These are phyloP conservation scores for Lentinula sp. DNA, from an alignment of 768 basidiomycete species.

Conservation along the genomic window DNA sequence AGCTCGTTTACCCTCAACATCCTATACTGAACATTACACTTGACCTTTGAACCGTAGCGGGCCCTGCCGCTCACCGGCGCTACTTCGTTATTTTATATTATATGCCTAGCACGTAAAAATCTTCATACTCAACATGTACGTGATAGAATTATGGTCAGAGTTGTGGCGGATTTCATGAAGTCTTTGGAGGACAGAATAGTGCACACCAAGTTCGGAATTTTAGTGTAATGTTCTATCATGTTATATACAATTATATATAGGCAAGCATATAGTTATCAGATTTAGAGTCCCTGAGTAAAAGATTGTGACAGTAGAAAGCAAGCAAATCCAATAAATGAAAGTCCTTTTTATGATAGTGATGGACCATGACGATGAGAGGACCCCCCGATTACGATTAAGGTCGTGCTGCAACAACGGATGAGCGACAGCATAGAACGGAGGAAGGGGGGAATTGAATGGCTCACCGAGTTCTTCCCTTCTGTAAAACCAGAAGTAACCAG, in stretches of 20 bases:
- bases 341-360: background rate
- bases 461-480: constrained; percentile 86
- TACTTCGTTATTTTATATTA: too few species aligned
- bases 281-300: background rate
- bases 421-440: background rate
- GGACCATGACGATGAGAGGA: background rate
- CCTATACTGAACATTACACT: too few species aligned
- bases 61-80: too few species aligned
- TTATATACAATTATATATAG: constrained; percentile 5
- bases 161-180: too few species aligned
- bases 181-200: background rate
- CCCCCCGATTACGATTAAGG: background rate
- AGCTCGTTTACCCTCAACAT: too few species aligned
- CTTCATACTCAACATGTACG: too few species aligned
- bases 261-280: background rate
- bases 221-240: constrained; percentile 9
- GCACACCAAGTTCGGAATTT: background rate
- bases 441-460: constrained; percentile 18
- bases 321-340: background rate
- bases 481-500: constrained; percentile 97
- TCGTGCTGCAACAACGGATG: background rate
- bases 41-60: too few species aligned
- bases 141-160: too few species aligned
- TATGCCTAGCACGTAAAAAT: too few species aligned
- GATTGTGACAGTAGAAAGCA: background rate